Base-by-base conservation (phyloP, 1,284 basidiomycete genomes). In the Sporisorium sorghi region DNA sequence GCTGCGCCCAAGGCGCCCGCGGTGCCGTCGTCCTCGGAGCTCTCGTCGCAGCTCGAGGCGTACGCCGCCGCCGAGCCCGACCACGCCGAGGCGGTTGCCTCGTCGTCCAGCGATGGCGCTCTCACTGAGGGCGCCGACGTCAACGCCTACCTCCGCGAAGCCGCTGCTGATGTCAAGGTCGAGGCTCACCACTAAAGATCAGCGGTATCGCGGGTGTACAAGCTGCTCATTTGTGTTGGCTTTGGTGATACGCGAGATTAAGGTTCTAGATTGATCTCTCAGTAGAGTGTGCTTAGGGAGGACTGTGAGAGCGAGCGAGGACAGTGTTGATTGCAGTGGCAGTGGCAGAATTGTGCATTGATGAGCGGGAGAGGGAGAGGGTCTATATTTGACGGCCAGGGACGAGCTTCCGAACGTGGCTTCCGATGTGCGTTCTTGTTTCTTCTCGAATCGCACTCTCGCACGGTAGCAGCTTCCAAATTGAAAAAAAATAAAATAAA, bases 31-130 rank as follows among this genome's bases (percentile, higher is more conserved):
- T 81, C 85, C 26, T 81, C 83, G 54, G 83, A 84, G 58, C 76
- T 86, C 52, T 83, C 85, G 32, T 84, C 83, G 68, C 82, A 86
- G 77, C 77, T 86, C 51, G 85, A 85, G 61, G 83, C 83, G 15
- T 86, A 85, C 83, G 82, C 85, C 46, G 62, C 74, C 44, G 55
- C 65, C 23, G 80, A 84, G 73, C 78, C 79, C 30, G 80, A 84
- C 58, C 64, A 76, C 44, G 76, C 76, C 58, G 81, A 81, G 43
- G 58, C 64, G 1, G 26, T 67, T 39, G 57, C 78, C 30, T 48
- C 72, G 9, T 61, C 71, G 9, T 55, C 76, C 46, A 62, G 55
- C 42, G 74, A 79, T 33, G 62, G 62, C 5, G 54, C 64, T 23
- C 64, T 70, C 21, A 73, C 78, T 46, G 80, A 81, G 62, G 71